Evolutionary conservation across 139 green algal species (phyloP).

Genomic region (Chlorella ohadii): DNA sequence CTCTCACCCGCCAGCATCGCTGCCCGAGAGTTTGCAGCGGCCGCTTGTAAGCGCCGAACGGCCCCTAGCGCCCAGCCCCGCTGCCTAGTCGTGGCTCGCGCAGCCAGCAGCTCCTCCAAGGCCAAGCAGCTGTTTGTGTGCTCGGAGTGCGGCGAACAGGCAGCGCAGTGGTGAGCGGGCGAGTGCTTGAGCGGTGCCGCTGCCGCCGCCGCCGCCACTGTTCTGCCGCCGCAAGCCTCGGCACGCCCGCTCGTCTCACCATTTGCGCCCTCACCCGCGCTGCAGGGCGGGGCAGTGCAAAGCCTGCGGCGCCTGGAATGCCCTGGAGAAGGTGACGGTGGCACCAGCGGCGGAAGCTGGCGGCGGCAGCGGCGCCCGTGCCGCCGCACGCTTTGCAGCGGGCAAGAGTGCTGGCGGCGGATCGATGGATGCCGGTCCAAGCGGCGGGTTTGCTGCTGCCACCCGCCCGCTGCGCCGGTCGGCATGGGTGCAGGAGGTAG

Average conservation of each 20-base stretch:
- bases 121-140: constrained; percentile 61
- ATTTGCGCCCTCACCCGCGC: not conserved
- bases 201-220: constrained; percentile 4
- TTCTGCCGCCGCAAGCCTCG: too few relatives aligned
- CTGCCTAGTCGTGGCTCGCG: constrained; percentile 1
- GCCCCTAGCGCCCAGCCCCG: not conserved
- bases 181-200: not conserved
- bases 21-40: too few relatives aligned
- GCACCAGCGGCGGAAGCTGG: constrained; percentile 16
- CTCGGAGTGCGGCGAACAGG: constrained; percentile 61
- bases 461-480: constrained; percentile 11
- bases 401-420: constrained; percentile 13
- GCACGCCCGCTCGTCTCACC: not conserved
- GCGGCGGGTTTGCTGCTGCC: not conserved
- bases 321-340: constrained; percentile 43
- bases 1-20: too few relatives aligned
- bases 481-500: constrained; percentile 13
- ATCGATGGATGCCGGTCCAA: not conserved
- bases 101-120: constrained; percentile 35
- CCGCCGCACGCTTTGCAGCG: constrained; percentile 41
- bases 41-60: too few relatives aligned
- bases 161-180: constrained; percentile 58
- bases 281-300: constrained; percentile 62
- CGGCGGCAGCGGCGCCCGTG: constrained; percentile 43
- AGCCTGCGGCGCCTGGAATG: constrained; percentile 66